Conservation (phyloP, 2,329 filamentous ascomycete genomes). For the Cladophialophora chaetospira region DNA sequence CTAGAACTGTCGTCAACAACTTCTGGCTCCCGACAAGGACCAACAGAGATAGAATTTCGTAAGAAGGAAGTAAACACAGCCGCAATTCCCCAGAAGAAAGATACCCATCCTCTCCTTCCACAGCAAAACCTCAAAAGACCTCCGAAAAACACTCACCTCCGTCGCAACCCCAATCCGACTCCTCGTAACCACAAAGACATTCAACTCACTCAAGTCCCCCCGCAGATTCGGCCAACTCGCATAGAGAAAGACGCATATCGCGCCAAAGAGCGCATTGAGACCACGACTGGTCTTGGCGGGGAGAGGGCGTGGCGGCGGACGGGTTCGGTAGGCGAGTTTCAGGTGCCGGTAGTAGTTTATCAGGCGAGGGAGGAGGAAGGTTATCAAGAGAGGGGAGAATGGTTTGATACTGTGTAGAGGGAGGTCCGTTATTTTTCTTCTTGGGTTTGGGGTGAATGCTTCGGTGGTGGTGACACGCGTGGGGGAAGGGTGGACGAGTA, state of each 20-base stretch:
- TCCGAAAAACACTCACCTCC: no score
- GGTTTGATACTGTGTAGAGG: constrained; percentile 30
- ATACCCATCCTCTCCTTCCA: no score
- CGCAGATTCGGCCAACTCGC: constrained; percentile 51
- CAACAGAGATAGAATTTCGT: no score
- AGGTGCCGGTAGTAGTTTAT: constrained; percentile 30
- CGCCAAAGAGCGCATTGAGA: constrained; percentile 56
- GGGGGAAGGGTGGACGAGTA: background rate
- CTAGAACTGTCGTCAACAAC: no score
- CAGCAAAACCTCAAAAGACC: no score
- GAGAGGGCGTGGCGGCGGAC: constrained; percentile 42
- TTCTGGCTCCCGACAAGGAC: no score
- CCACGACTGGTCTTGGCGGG: constrained; percentile 41
- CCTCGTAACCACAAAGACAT: constrained; percentile 75
- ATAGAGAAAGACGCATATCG: constrained; percentile 56
- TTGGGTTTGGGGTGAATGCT: background rate
- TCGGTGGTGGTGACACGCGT: background rate
- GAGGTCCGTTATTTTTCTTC: background rate
- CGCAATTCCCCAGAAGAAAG: no score
- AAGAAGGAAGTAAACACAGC: no score
- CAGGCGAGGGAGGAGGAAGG: constrained; percentile 32
- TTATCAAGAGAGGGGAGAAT: constrained; percentile 34
- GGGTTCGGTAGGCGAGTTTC: constrained; percentile 32
- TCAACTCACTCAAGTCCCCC: constrained; percentile 52
- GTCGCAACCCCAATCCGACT: constrained; percentile 84